Conservation (phyloP, 495 filamentous ascomycete species). For the Daldinia bambusicola region DNA sequence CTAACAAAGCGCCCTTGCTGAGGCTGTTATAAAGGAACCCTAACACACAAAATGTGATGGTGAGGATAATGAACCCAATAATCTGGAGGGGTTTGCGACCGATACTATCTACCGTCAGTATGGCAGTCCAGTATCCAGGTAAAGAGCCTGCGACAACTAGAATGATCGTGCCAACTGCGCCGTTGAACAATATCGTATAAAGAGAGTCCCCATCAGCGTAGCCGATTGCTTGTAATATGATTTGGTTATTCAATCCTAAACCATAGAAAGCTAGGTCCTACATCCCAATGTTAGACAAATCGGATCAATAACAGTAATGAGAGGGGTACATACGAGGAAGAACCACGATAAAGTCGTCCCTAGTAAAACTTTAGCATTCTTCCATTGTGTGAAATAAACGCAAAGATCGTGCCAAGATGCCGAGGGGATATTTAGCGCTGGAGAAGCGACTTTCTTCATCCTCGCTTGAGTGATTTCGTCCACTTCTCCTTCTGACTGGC, state of each 20-base stretch:
- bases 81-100: slow-evolving; percentile 86
- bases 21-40: slow-evolving; percentile 72
- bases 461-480: slow-evolving; percentile 50
- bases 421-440: slow-evolving; percentile 66
- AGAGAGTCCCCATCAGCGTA: slow-evolving; percentile 67
- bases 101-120: slow-evolving; percentile 74
- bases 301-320: not conserved
- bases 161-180: slow-evolving; percentile 79
- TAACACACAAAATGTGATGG: slow-evolving; percentile 75
- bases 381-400: slow-evolving; percentile 73
- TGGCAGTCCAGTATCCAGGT: slow-evolving; percentile 82
- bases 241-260: slow-evolving; percentile 78
- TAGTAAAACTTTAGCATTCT: slow-evolving; percentile 76
- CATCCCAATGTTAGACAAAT: slow-evolving; percentile 16
- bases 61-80: slow-evolving; percentile 77
- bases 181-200: slow-evolving; percentile 72
- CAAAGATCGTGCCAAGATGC: slow-evolving; percentile 74
- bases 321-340: slow-evolving; percentile 65
- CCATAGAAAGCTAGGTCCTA: slow-evolving; percentile 77
- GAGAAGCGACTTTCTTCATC: slow-evolving; percentile 47
- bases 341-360: slow-evolving; percentile 87
- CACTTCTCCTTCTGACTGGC: slow-evolving; percentile 62
- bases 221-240: slow-evolving; percentile 75
- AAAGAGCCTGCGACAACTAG: slow-evolving; percentile 79
- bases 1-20: slow-evolving; percentile 66